A percentile compares a stretch with the other conserved stretches of the same genome.
phyloP scores from a whole-genome alignment of 805 yeast genomes.

The Kuraishia capsulata region DNA sequence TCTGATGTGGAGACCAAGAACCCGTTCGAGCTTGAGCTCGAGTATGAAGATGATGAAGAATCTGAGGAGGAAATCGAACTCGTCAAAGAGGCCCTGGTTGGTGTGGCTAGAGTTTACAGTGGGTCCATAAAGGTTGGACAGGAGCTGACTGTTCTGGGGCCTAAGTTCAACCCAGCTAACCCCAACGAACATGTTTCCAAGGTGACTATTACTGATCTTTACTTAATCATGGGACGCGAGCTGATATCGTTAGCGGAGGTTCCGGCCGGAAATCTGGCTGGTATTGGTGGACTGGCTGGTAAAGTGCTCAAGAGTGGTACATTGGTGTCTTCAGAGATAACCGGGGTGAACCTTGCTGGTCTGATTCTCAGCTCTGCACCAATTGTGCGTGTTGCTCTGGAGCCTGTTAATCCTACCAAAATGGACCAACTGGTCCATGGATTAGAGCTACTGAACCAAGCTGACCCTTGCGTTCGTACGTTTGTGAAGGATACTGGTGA shows the following conservation, averaged over 20 bases:
- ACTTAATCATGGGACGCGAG: conserved; percentile 88
- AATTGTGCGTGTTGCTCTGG: conserved; percentile 91
- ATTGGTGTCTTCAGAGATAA: conserved; percentile 42
- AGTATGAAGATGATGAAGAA: conserved; percentile 35
- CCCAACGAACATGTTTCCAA: conserved; percentile 47
- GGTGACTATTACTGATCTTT: conserved; percentile 60
- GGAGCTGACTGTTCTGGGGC: conserved; percentile 68
- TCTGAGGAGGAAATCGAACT: conserved; percentile 29
- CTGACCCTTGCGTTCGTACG: conserved; percentile 93
- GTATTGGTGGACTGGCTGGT: conserved; percentile 84
- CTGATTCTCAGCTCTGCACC: conserved; percentile 75
- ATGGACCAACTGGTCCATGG: conserved; percentile 73
- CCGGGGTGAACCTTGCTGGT: conserved; percentile 73
- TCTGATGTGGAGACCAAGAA: conserved; percentile 24
- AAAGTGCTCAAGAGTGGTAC: conserved; percentile 84
- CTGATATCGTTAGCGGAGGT: conserved; percentile 67
- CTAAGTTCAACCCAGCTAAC: conserved; percentile 68
- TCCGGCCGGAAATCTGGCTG: conserved; percentile 93
- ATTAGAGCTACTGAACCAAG: conserved; percentile 64
- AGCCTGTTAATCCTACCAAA: conserved; percentile 81
- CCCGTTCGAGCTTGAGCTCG: conserved; percentile 44
- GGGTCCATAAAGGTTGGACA: conserved; percentile 78
- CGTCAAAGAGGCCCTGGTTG: conserved; percentile 62
- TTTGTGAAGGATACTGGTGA: conserved; percentile 87
- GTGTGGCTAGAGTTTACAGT: conserved; percentile 81